Percentiles rank a stretch among this genome's conserved stretches.
Conservation (phyloP, 352 stramenopile species). For the Phytophthora hibernalis region DNA sequence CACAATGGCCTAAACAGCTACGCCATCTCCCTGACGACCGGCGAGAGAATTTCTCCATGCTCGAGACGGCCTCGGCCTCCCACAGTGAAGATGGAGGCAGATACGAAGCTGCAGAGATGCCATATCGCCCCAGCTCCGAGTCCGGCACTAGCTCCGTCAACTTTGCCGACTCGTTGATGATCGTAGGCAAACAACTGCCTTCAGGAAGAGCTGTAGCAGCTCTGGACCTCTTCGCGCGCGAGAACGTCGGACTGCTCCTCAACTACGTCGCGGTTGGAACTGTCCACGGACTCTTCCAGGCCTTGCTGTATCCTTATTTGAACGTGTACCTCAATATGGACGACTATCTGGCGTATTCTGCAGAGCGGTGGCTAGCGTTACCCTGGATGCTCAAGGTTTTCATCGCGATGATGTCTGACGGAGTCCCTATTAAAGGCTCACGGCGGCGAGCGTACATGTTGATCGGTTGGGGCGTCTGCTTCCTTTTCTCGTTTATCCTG, state of each 20-base stretch:
- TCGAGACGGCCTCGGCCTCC: slow-evolving; percentile 43
- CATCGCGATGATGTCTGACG: slow-evolving; percentile 59
- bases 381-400: slow-evolving; percentile 70
- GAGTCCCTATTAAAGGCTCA: slow-evolving; percentile 48
- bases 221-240: slow-evolving; percentile 46
- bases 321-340: slow-evolving; percentile 82
- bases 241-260: slow-evolving; percentile 53
- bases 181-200: slow-evolving; percentile 33
- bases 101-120: slow-evolving; percentile 37
- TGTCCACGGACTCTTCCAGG: slow-evolving; percentile 63
- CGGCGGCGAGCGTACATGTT: slow-evolving; percentile 62
- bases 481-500: slow-evolving; percentile 56
- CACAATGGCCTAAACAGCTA: slow-evolving; percentile 24
- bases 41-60: slow-evolving; percentile 44
- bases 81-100: slow-evolving; percentile 28
- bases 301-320: slow-evolving; percentile 69
- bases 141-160: slow-evolving; percentile 39
- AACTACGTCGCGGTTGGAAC: slow-evolving; percentile 65
- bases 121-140: slow-evolving; percentile 36
- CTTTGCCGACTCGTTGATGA: slow-evolving; percentile 40
- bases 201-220: slow-evolving; percentile 32
- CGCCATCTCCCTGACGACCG: slow-evolving; percentile 34
- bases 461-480: slow-evolving; percentile 54
- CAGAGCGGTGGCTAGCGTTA: slow-evolving; percentile 60
- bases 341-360: slow-evolving; percentile 63